phyloP scores from a whole-genome alignment of 1,284 basidiomycete species.

The Puccinia novopanici region DNA sequence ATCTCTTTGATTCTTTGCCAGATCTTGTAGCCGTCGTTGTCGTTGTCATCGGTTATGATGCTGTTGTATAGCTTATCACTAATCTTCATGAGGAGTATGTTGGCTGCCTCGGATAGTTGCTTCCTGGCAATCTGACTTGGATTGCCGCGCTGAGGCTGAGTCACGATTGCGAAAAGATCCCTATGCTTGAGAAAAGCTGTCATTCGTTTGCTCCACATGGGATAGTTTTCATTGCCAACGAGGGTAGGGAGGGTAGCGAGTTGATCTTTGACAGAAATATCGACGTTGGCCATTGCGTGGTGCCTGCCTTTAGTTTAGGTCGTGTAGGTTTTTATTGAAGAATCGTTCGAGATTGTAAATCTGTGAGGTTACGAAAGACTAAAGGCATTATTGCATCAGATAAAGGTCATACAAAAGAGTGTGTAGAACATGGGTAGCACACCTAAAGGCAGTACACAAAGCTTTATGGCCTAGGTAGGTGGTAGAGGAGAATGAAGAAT shows the following conservation, averaged over 20 bases:
- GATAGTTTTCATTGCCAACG: not conserved
- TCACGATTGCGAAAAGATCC: not conserved
- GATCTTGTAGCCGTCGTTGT: not conserved
- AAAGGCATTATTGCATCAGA: too few relatives aligned
- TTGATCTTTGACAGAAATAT: not conserved
- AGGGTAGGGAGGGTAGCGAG: not conserved
- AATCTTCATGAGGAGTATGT: not conserved
- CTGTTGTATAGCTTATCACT: not conserved
- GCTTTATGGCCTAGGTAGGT: too few relatives aligned
- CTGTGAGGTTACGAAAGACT: too few relatives aligned
- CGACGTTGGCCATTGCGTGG: too few relatives aligned
- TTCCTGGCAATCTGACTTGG: not conserved
- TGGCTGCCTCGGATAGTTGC: not conserved
- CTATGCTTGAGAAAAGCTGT: not conserved
- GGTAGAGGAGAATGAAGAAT: too few relatives aligned
- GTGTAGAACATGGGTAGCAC: too few relatives aligned
- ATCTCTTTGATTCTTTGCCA: too few relatives aligned
- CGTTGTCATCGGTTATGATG: not conserved
- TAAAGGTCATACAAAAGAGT: too few relatives aligned
- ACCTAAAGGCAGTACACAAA: too few relatives aligned
- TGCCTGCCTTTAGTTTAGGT: too few relatives aligned
- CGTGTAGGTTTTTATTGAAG: too few relatives aligned
- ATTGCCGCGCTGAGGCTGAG: not conserved
- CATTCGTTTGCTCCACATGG: not conserved
- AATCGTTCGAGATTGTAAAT: too few relatives aligned